Conservation (phyloP, 495 filamentous ascomycete genomes). For the Penicillium bialowiezense region DNA sequence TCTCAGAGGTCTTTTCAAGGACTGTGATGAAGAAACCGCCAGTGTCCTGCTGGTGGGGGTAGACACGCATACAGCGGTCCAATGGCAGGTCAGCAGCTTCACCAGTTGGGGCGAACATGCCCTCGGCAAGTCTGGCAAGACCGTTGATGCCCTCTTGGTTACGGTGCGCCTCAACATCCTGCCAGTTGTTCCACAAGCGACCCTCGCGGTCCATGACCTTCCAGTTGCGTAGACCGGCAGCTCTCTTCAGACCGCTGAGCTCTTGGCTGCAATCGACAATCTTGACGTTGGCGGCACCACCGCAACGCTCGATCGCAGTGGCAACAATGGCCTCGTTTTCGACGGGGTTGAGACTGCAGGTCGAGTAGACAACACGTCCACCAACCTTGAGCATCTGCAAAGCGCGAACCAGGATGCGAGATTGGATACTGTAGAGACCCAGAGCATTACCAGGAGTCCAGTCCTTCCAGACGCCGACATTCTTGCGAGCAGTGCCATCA, state of each 20-base stretch:
- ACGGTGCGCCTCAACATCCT: slow-evolving; percentile 67
- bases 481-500: slow-evolving; percentile 91
- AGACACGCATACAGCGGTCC: slow-evolving; percentile 87
- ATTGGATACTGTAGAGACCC: slow-evolving; percentile 79
- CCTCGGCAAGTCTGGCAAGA: slow-evolving; percentile 62
- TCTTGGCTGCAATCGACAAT: slow-evolving; percentile 78
- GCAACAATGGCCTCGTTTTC: slow-evolving; percentile 96
- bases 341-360: slow-evolving; percentile 95
- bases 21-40: slow-evolving; percentile 97
- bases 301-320: slow-evolving; percentile 83
- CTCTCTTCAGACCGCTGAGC: slow-evolving; percentile 72
- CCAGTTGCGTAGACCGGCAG: slow-evolving; percentile 71
- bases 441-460: slow-evolving; percentile 83
- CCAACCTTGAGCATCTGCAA: slow-evolving; percentile 96
- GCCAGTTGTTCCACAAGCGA: slow-evolving; percentile 70
- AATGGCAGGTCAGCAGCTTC: slow-evolving; percentile 64
- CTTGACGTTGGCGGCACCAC: slow-evolving; percentile 74
- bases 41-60: slow-evolving; percentile 92
- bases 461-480: slow-evolving; percentile 87
- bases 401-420: slow-evolving; percentile 85
- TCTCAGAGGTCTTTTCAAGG: slow-evolving; percentile 85
- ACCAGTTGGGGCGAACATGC: slow-evolving; percentile 77
- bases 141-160: slow-evolving; percentile 54
- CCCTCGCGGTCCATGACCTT: slow-evolving; percentile 83
- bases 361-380: slow-evolving; percentile 92